Base-by-base conservation (phyloP, 1,284 basidiomycete genomes). In the Vanrija pseudolonga region DNA sequence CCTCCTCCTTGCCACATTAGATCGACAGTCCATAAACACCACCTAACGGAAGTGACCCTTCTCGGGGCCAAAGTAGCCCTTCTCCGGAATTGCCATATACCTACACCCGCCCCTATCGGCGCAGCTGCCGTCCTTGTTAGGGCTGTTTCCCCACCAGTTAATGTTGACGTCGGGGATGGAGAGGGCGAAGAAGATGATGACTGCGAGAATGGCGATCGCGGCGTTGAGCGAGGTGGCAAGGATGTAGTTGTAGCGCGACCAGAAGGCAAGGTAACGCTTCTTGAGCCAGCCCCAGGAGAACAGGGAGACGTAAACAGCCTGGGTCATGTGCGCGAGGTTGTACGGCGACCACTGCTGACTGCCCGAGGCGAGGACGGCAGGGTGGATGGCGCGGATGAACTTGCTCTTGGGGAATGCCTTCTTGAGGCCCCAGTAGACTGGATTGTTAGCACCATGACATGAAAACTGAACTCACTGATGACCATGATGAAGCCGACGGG, bases 191-290 rank as follows among this genome's bases (percentile, higher is more conserved):
- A 88, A 89, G 55, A 89, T 82, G 53, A 86, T 61, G 44, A 88
- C 59, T 32, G 82, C 59, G 14, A 77, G 67, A 47, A 88, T 64
- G 46, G 83, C 83, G 41, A 85, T 81, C 50, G 87, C 87, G 15
- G 82, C 79, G 62, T 87, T 85, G 47, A 89, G 81, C 6, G 80
- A 85, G n/a, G 86, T 84, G 6, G 85, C 84, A 26, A 89, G 79
- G 61, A 89, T 83, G 69, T 88, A 92, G 78, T 90, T 91, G 81
- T 89, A 91, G 46, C 56, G 58, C 26, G 26, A 22, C 73, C 75
- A 78, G 66, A 73, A 74, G 28, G 61, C 68, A 38, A 72, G 61
- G 46, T 61, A 57, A 24, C 60, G 47, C 32, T 50, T 50, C 28
- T 66, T 63, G 57, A 75, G 51, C 55, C 59, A 59, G 44, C 66